Conservation (phyloP, 1,284 basidiomycete species). For the Schizophyllum amplum region DNA sequence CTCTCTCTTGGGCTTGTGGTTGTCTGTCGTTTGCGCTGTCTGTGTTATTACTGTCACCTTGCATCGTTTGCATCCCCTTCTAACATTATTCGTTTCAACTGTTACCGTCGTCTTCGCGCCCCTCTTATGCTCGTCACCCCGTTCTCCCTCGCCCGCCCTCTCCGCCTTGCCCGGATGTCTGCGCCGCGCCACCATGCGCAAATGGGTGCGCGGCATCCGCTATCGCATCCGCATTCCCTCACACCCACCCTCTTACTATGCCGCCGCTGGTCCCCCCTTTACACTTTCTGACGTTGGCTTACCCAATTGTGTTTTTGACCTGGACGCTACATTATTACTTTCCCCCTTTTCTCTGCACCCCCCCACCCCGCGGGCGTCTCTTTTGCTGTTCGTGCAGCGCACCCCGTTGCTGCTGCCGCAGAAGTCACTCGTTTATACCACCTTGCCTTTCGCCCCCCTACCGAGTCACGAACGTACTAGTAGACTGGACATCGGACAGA, state of each 20-base stretch:
- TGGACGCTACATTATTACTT: slow-evolving; percentile 2
- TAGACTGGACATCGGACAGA: no score
- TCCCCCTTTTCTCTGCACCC: slow-evolving; percentile 5
- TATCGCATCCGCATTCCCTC: neutral
- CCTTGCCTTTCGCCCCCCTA: neutral
- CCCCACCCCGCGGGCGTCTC: slow-evolving; percentile 12
- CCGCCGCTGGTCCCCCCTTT: neutral
- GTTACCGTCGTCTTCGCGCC: neutral
- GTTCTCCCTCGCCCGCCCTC: neutral
- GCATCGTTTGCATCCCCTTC: neutral
- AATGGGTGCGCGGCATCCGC: no score
- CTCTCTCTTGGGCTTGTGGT: neutral
- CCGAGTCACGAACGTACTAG: no score
- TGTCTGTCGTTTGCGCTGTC: neutral
- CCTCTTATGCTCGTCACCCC: neutral
- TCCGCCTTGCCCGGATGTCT: neutral
- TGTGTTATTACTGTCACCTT: neutral
- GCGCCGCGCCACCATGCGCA: slow-evolving; percentile 3
- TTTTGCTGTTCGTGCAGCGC: slow-evolving; percentile 20
- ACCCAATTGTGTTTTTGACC: neutral
- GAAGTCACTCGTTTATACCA: slow-evolving; percentile 19
- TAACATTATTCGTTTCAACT: neutral
- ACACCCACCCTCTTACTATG: slow-evolving; percentile 3
- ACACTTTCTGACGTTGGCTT: neutral
- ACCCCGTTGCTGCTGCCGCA: neutral